A percentile compares a stretch with the other conserved stretches of the same genome.
These are phyloP conservation scores for Ottelia alismoides DNA, from an alignment of 106 monocot genomes.

Conservation along the genomic window DNA sequence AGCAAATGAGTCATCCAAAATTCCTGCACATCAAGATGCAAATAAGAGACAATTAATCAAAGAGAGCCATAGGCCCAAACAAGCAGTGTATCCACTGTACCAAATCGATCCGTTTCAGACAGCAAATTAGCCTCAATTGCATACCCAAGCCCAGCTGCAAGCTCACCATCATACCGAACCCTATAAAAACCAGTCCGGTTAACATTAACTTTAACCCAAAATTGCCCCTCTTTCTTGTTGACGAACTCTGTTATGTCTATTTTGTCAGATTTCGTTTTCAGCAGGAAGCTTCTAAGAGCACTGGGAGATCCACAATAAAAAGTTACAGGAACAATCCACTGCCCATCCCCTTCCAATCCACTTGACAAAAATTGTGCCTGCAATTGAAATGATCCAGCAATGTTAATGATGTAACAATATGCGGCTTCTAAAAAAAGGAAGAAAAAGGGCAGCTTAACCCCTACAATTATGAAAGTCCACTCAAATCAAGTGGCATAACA, in stretches of 20 bases:
- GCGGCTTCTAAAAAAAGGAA: no score
- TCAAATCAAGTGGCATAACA: no score
- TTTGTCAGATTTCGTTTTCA: constrained; percentile 50
- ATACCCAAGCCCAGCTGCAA: constrained; percentile 54
- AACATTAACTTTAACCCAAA: constrained; percentile 89
- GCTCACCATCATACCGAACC: constrained; percentile 76
- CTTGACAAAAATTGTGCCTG: constrained; percentile 85
- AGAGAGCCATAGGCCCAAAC: no score
- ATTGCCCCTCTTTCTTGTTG: constrained; percentile 7
- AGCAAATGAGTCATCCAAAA: constrained; percentile 81
- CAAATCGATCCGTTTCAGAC: constrained; percentile 72
- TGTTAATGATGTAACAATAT: no score
- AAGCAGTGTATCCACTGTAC: constrained; percentile 19
- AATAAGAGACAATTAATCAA: no score
- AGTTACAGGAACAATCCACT: constrained; percentile 91
- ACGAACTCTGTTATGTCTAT: constrained; percentile 33
- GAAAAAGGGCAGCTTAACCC: no score
- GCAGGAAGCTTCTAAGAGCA: constrained; percentile 41
- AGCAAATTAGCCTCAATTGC: constrained; percentile 64
- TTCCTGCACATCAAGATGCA: constrained; percentile 43
- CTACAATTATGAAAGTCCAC: no score
- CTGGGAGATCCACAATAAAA: constrained; percentile 56
- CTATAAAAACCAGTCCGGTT: constrained; percentile 93
- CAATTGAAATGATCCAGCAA: no score
- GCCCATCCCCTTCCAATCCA: constrained; percentile 60